phyloP scores from a whole-genome alignment of 1,139 yeast genomes.

The Geotrichum reessii region DNA sequence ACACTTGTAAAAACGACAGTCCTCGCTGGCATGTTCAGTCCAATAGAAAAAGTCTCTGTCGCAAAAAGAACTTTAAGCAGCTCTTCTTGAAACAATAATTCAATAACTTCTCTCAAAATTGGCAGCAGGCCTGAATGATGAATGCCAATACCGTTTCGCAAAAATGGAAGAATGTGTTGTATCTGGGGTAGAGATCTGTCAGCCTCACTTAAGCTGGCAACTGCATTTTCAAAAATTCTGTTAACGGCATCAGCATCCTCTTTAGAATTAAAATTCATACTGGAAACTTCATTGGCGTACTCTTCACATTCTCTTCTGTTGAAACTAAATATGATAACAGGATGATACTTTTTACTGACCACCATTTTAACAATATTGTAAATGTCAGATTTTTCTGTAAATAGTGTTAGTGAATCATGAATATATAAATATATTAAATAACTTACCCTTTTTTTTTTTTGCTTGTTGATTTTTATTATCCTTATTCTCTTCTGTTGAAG shows the following conservation, averaged over 20 bases:
- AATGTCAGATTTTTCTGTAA: slow-evolving; percentile 53
- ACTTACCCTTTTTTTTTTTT: slow-evolving; percentile 55
- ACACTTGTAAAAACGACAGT: slow-evolving; percentile 97
- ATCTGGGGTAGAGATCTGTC: slow-evolving; percentile 94
- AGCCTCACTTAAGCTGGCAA: slow-evolving; percentile 76
- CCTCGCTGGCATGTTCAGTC: slow-evolving; percentile 96
- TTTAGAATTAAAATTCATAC: slow-evolving; percentile 83
- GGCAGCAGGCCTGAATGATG: slow-evolving; percentile 97
- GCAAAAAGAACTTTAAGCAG: slow-evolving; percentile 90
- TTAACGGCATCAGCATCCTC: slow-evolving; percentile 88
- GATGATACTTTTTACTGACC: slow-evolving; percentile 90
- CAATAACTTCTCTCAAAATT: slow-evolving; percentile 92
- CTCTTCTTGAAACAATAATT: slow-evolving; percentile 94
- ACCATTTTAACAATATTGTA: slow-evolving; percentile 97
- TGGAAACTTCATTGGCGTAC: slow-evolving; percentile 89
- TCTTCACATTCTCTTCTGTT: slow-evolving; percentile 95
- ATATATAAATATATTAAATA: not conserved
- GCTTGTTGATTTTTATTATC: slow-evolving; percentile 9
- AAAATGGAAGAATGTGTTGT: slow-evolving; percentile 77
- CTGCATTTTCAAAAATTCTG: slow-evolving; percentile 84
- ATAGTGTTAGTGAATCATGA: not conserved
- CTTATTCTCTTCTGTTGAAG: slow-evolving; percentile 80
- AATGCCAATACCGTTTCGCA: slow-evolving; percentile 94
- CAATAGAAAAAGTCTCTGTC: slow-evolving; percentile 97
- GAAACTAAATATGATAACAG: slow-evolving; percentile 95